phyloP scores from a whole-genome alignment of 2,329 filamentous ascomycete genomes.

The Zalaria obscura region DNA sequence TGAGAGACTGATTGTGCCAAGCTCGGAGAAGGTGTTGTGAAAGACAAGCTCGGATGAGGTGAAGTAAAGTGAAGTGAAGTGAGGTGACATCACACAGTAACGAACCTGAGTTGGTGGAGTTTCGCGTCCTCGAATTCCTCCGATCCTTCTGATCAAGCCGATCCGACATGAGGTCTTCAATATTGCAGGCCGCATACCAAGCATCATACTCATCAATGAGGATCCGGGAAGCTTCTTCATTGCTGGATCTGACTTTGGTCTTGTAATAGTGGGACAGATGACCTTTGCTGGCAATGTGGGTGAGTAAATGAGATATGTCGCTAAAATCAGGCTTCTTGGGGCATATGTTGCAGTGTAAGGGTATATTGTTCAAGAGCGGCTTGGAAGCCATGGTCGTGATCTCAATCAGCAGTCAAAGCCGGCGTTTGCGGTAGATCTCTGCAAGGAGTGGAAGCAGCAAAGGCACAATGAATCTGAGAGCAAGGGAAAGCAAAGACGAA shows the following conservation, averaged over 20 bases:
- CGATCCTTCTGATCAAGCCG: constrained; percentile 60
- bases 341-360: constrained; percentile 72
- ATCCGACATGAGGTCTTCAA: constrained; percentile 62
- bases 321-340: constrained; percentile 69
- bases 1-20: too few species aligned
- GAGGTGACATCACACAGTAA: not conserved
- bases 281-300: constrained; percentile 84
- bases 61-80: too few species aligned
- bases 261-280: constrained; percentile 78
- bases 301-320: constrained; percentile 81
- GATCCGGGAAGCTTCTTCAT: constrained; percentile 44
- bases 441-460: not conserved
- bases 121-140: not conserved
- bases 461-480: not conserved
- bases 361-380: constrained; percentile 29
- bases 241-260: constrained; percentile 55
- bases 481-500: not conserved
- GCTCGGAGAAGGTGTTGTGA: too few species aligned
- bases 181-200: constrained; percentile 62
- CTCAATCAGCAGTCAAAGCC: not conserved
- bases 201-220: constrained; percentile 54
- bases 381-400: not conserved
- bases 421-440: not conserved
- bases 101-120: not conserved
- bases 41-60: too few species aligned